phyloP scores from a whole-genome alignment of 2,329 filamentous ascomycete species.

The Calonectria multiphialidica region DNA sequence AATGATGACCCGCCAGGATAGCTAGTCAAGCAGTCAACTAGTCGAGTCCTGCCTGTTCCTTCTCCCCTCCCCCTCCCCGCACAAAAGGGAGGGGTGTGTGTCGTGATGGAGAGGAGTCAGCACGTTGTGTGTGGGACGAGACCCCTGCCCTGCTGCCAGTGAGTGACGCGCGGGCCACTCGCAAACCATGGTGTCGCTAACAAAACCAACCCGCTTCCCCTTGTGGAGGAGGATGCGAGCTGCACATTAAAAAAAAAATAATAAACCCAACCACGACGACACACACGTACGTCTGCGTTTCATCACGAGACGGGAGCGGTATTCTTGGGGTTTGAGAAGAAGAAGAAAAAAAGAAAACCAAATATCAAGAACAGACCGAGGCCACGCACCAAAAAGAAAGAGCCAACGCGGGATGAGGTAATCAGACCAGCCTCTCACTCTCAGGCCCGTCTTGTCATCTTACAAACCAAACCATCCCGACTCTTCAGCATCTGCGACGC shows the following conservation, averaged over 20 bases:
- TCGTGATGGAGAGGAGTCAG: background rate
- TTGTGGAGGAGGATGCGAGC: constrained; percentile 2
- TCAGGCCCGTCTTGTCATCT: background rate
- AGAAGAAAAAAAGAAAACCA: background rate
- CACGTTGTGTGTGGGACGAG: constrained; percentile 1
- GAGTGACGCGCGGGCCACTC: background rate
- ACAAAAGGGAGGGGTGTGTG: background rate
- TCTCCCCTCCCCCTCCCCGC: background rate
- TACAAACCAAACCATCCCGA: background rate
- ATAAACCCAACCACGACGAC: background rate
- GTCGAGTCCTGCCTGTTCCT: background rate
- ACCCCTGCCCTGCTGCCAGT: background rate
- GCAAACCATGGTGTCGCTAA: background rate
- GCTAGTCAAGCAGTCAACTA: too few relatives aligned
- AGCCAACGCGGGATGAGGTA: background rate
- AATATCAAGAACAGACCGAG: background rate
- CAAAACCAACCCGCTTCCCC: constrained; percentile 1
- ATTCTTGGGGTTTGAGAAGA: background rate
- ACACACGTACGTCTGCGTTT: background rate
- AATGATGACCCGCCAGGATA: background rate
- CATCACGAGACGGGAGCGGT: background rate
- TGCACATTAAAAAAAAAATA: background rate
- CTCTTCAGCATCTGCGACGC: background rate
- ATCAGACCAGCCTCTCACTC: background rate
- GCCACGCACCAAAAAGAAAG: background rate